Evolutionary conservation across 495 filamentous ascomycete species (phyloP).

Genomic region (Xylaria bambusicola): DNA sequence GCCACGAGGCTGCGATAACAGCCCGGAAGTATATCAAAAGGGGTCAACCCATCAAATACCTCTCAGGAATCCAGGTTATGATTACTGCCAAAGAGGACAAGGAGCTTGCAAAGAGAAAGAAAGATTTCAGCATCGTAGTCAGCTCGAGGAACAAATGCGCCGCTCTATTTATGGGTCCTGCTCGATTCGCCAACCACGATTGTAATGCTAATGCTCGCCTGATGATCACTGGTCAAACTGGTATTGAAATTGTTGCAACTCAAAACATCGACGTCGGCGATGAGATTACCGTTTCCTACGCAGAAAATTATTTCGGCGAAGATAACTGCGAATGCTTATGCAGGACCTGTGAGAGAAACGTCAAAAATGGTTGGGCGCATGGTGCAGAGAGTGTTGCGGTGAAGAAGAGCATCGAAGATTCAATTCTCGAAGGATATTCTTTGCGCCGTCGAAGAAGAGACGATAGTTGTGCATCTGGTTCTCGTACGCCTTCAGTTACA

Average conservation of each 20-base stretch:
- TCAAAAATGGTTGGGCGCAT: conserved; percentile 78
- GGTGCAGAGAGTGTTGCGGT: conserved; percentile 33
- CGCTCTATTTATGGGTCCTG: conserved; percentile 89
- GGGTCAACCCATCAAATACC: conserved; percentile 86
- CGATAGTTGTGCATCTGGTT: conserved; percentile 41
- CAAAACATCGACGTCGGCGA: conserved; percentile 83
- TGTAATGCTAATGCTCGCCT: conserved; percentile 90
- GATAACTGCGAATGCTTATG: conserved; percentile 97
- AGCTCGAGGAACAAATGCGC: conserved; percentile 86
- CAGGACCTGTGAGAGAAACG: conserved; percentile 74
- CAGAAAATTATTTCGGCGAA: conserved; percentile 93
- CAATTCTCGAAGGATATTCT: conserved; percentile 39
- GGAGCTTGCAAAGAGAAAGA: conserved; percentile 71
- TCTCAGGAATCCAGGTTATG: conserved; percentile 83
- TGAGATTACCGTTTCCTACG: conserved; percentile 94
- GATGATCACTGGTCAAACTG: conserved; percentile 75
- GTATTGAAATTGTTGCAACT: conserved; percentile 82
- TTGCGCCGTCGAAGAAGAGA: conserved; percentile 46
- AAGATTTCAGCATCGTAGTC: conserved; percentile 95
- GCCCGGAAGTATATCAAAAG: conserved; percentile 75
- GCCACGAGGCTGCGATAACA: conserved; percentile 84
- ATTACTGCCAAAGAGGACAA: conserved; percentile 90
- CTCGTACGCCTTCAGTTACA: conserved; percentile 49
- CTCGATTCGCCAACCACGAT: conserved; percentile 96
- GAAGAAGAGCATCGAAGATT: conserved; percentile 48